phyloP scores from a whole-genome alignment of 148 eudicot species.

The Arbutus unedo region DNA sequence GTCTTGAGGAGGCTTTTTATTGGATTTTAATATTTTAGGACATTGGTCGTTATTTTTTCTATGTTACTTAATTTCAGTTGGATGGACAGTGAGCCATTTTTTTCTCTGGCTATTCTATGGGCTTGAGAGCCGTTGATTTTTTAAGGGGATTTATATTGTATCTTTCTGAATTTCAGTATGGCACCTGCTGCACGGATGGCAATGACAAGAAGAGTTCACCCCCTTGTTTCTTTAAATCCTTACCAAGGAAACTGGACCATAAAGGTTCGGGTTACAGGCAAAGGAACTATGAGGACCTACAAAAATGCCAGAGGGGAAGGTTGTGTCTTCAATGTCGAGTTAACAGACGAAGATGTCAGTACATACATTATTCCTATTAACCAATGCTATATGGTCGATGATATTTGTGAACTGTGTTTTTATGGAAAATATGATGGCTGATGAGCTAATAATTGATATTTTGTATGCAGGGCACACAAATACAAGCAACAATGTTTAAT shows the following conservation, averaged over 20 bases:
- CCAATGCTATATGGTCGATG: background rate
- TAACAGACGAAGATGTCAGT: slow-evolving; percentile 97
- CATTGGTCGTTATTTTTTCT: background rate
- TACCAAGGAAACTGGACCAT: slow-evolving; percentile 98
- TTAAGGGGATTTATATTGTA: background rate
- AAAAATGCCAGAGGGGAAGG: slow-evolving; percentile 92
- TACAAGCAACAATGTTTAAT: slow-evolving; percentile 98
- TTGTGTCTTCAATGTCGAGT: slow-evolving; percentile 88
- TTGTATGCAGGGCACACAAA: slow-evolving; percentile 85
- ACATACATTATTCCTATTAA: background rate
- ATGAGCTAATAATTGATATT: background rate
- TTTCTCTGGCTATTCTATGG: background rate
- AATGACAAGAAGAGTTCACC: slow-evolving; percentile 79
- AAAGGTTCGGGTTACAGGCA: slow-evolving; percentile 82
- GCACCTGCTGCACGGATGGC: slow-evolving; percentile 92
- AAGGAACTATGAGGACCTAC: slow-evolving; percentile 70
- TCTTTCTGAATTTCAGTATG: slow-evolving; percentile 42
- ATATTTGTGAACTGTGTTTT: background rate
- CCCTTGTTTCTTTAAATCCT: slow-evolving; percentile 90
- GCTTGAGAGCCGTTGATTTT: background rate
- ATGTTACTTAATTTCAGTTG: background rate
- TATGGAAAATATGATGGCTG: background rate
- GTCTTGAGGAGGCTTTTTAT: background rate
- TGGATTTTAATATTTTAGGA: background rate
- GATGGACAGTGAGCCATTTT: background rate